These are phyloP conservation scores for Nemania sp. DNA, from an alignment of 2,329 filamentous ascomycete genomes.

Conservation along the genomic window DNA sequence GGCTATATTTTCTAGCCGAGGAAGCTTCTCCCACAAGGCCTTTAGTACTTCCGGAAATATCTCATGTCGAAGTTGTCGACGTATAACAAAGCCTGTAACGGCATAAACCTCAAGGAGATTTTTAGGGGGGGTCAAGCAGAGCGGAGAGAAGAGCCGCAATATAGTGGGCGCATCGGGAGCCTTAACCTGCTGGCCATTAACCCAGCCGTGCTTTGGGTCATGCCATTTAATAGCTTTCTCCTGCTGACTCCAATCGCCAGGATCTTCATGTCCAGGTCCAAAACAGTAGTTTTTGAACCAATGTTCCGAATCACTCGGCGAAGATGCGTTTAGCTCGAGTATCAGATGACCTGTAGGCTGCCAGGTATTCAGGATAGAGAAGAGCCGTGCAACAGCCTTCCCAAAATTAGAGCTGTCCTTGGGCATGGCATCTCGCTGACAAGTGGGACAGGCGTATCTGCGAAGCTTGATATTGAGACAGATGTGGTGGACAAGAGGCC, in stretches of 20 bases:
- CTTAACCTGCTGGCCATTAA: conserved; percentile 32
- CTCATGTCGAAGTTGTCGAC: conserved; percentile 39
- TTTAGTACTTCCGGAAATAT: conserved; percentile 24
- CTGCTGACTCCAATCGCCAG: conserved; percentile 16
- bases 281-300: conserved; percentile 40
- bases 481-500: conserved; percentile 36
- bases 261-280: conserved; percentile 26
- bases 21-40: conserved; percentile 32
- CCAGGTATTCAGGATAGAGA: conserved; percentile 39
- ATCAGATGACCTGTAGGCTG: conserved; percentile 30
- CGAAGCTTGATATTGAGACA: conserved; percentile 37
- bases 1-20: conserved; percentile 34
- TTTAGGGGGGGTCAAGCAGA: conserved; percentile 14
- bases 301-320: conserved; percentile 41
- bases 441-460: conserved; percentile 28
- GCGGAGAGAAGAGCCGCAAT: conserved; percentile 33
- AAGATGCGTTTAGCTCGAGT: conserved; percentile 41
- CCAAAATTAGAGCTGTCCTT: conserved; percentile 25
- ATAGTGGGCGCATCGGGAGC: conserved; percentile 30
- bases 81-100: conserved; percentile 33
- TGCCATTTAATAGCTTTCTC: conserved; percentile 23
- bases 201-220: conserved; percentile 40
- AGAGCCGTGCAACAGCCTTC: conserved; percentile 33
- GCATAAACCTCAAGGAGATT: conserved; percentile 29
- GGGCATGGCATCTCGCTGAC: conserved; percentile 5